Conservation (phyloP, 2,329 filamentous ascomycete genomes). For the Tolypocladium ophioglossoides region DNA sequence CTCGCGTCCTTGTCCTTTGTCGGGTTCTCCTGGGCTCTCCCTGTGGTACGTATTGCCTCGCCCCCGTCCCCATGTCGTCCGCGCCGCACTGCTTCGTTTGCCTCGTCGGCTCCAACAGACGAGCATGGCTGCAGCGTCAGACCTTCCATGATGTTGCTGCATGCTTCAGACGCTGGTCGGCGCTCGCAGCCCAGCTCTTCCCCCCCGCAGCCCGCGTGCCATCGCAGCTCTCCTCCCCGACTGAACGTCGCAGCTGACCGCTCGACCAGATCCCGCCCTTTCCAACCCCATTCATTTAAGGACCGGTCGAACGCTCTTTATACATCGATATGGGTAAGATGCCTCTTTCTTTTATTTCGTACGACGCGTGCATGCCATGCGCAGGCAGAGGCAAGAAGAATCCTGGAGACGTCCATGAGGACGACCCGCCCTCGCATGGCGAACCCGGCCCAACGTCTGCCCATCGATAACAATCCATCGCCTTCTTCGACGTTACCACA, state of each 20-base stretch:
- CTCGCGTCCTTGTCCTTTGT: conserved; percentile 18
- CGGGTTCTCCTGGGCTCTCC: conserved; percentile 5
- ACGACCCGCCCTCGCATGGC: conserved; percentile 3
- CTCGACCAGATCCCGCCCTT: conserved; percentile 16
- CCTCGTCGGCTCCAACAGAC: neutral
- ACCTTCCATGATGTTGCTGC: neutral
- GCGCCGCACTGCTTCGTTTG: neutral
- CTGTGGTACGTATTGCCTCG: conserved; percentile 5
- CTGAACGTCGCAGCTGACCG: conserved; percentile 14
- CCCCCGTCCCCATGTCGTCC: neutral
- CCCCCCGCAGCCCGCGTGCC: neutral
- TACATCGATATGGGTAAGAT: conserved; percentile 32
- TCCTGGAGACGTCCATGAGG: conserved; percentile 11
- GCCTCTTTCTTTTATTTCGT: conserved; percentile 16
- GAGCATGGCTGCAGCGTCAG: neutral
- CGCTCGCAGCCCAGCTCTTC: neutral
- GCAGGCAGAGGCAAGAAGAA: conserved; percentile 15
- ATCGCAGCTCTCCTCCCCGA: conserved; percentile 5
- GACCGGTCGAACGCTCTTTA: conserved; percentile 24
- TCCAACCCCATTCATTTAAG: conserved; percentile 14
- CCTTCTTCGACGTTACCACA: conserved; percentile 11
- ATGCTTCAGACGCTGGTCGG: neutral
- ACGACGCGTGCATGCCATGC: conserved; percentile 8
- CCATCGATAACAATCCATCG: conserved; percentile 3
- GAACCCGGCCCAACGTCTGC: conserved; percentile 1